Evolutionary conservation across 257 asterid genomes (phyloP).

Genomic region (Galeopsis tetrahit): DNA sequence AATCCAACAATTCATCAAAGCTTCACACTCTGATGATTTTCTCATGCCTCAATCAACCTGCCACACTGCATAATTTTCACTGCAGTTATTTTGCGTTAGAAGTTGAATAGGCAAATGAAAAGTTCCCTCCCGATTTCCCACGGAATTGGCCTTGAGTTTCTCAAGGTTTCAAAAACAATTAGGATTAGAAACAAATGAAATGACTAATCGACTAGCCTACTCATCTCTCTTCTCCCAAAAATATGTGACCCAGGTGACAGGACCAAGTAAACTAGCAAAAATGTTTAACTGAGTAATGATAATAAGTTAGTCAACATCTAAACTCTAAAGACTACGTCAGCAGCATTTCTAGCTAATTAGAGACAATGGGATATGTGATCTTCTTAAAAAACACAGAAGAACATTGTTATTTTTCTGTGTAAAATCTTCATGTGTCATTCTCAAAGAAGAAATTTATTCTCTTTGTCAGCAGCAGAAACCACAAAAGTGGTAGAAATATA

Average conservation of each 20-base stretch:
- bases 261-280: constrained; percentile 15
- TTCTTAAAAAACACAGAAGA: background rate
- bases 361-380: background rate
- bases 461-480: constrained; percentile 16
- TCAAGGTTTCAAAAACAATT: constrained; percentile 4
- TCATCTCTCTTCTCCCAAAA: constrained; percentile 10
- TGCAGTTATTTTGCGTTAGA: constrained; percentile 7
- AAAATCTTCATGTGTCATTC: background rate
- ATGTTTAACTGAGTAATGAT: background rate
- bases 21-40: constrained; percentile 4
- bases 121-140: constrained; percentile 15
- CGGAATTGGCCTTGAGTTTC: background rate
- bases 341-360: constrained; percentile 20
- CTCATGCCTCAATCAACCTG: background rate
- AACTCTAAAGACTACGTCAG: background rate
- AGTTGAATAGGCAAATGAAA: constrained; percentile 3
- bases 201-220: background rate
- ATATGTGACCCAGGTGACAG: background rate
- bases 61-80: constrained; percentile 15
- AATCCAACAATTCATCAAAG: constrained; percentile 17
- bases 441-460: constrained; percentile 17
- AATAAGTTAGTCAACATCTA: constrained; percentile 23
- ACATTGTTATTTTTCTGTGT: background rate
- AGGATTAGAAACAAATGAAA: constrained; percentile 7
- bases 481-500: constrained; percentile 9